Base-by-base conservation (phyloP, 2,329 filamentous ascomycete species). In the Colletotrichum sp. region DNA sequence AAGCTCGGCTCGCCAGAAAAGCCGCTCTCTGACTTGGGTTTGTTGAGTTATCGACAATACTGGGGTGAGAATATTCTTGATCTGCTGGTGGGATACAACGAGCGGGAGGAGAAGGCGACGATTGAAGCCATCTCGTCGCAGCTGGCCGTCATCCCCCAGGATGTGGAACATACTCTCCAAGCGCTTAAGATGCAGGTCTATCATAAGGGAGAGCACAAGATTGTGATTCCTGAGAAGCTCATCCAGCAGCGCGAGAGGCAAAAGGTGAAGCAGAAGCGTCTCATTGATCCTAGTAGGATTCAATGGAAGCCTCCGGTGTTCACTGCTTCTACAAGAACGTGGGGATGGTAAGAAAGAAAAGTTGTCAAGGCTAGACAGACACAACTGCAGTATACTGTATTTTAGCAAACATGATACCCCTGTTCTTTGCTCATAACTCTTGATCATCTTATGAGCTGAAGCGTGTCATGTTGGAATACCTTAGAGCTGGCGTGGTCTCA, bases 241-340 rank as follows among this genome's bases (percentile, higher is more conserved):
- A 89, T 98, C 73, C 90, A 94, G 83, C 92, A 95, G 81, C 90
- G 94, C 78, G 94, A 96, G 79, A 97, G 95, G 85, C 92, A 94
- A 78, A 96, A 94, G 85, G 83, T 91, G 69, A 98, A 97, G 85
- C 92, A 93, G 75, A 93, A 93, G 83, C 90, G 94, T 70, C 86
- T 90, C 60, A 96, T 99, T 78, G 94, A 98, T 76, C 89, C 96
- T 0, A 90, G 92, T 24, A 91, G 91, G 80, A 92, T 99, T 73
- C 94, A 96, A 81, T 99, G 97, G 97, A 98, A 98, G 84, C 96
- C 97, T 13, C 97, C 97, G 0, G 94, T 98, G 0, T 98, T 98
- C 82, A 96, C 94, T 30, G 96, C 96, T 1, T 95, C 94, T 16
- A 95, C 92, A 79, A 91, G 96, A 80, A 98, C 96, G 15, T 98